These are phyloP conservation scores for Solanum appendiculatum DNA, from an alignment of 257 asterid species.

Conservation along the genomic window DNA sequence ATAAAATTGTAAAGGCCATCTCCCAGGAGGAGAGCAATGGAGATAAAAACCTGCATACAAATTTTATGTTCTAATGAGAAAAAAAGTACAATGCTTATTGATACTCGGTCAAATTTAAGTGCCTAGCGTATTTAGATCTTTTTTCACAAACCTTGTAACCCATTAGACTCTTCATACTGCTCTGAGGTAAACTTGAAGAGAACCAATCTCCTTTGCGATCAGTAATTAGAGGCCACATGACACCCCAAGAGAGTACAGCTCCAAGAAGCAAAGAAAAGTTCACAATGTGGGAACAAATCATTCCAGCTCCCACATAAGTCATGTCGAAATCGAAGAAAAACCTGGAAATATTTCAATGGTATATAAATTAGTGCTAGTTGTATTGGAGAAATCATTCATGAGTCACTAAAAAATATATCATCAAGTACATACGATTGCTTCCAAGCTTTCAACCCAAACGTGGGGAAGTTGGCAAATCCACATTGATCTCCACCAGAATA, in stretches of 20 bases:
- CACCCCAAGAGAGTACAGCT: conserved; percentile 57
- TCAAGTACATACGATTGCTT: conserved; percentile 36
- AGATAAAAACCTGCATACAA: conserved; percentile 58
- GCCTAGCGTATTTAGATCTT: background rate
- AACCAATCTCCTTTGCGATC: conserved; percentile 52
- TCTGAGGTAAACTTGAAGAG: conserved; percentile 27
- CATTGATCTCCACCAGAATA: conserved; percentile 64
- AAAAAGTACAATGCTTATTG: background rate
- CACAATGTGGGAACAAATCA: conserved; percentile 64
- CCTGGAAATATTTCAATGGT: conserved; percentile 26
- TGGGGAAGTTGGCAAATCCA: conserved; percentile 66
- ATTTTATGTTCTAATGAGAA: background rate
- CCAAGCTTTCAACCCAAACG: conserved; percentile 79
- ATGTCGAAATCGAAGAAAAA: conserved; percentile 71
- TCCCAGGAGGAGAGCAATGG: conserved; percentile 76
- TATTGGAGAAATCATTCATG: background rate
- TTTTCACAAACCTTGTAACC: conserved; percentile 47
- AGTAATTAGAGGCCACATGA: conserved; percentile 61
- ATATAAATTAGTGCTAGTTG: background rate
- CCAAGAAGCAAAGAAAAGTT: conserved; percentile 61
- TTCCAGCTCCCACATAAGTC: conserved; percentile 72
- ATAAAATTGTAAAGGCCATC: conserved; percentile 79
- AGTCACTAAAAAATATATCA: background rate
- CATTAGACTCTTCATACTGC: conserved; percentile 56
- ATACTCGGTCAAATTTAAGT: background rate